Percentiles rank a stretch among this genome's conserved stretches.
Evolutionary conservation across 2,329 filamentous ascomycete genomes (phyloP).

Genomic region (Colletotrichum salicis): DNA sequence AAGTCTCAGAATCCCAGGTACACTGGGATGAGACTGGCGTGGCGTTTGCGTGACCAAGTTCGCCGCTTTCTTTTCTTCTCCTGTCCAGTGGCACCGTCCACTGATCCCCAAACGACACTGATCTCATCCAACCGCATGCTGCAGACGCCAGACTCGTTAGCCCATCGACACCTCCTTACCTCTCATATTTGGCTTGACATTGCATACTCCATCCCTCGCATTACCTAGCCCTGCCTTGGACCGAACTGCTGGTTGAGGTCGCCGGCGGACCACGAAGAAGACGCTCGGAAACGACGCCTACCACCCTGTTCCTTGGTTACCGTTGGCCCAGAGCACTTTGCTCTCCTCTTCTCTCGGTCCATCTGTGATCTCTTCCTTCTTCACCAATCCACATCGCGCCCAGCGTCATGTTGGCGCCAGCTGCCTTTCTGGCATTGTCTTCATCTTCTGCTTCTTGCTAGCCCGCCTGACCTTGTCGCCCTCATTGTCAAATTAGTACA

Average conservation of each 20-base stretch:
- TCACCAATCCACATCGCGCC: background rate
- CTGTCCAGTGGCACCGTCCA: conserved; percentile 14
- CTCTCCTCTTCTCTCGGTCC: background rate
- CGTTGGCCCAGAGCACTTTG: background rate
- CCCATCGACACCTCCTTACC: background rate
- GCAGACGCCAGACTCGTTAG: background rate
- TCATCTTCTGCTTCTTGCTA: conserved; percentile 2
- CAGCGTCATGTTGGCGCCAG: conserved; percentile 31
- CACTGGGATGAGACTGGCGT: conserved; percentile 25
- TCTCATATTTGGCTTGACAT: background rate
- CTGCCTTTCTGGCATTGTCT: conserved; percentile 6
- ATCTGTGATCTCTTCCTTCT: background rate
- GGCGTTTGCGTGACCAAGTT: conserved; percentile 24
- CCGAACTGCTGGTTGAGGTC: background rate
- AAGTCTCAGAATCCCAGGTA: conserved; percentile 17
- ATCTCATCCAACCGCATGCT: background rate
- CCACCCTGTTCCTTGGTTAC: background rate
- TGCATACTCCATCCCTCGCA: background rate
- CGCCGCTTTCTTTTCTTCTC: conserved; percentile 11
- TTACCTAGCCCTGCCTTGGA: background rate
- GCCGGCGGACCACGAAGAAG: background rate
- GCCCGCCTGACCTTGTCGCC: background rate
- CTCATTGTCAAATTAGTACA: background rate
- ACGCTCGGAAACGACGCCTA: conserved; percentile 17
- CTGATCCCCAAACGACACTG: background rate